A percentile compares a stretch with the other conserved stretches of the same genome.
These are phyloP conservation scores for Macrotyloma uniflorum DNA, from an alignment of 306 rosid genomes.

Conservation along the genomic window DNA sequence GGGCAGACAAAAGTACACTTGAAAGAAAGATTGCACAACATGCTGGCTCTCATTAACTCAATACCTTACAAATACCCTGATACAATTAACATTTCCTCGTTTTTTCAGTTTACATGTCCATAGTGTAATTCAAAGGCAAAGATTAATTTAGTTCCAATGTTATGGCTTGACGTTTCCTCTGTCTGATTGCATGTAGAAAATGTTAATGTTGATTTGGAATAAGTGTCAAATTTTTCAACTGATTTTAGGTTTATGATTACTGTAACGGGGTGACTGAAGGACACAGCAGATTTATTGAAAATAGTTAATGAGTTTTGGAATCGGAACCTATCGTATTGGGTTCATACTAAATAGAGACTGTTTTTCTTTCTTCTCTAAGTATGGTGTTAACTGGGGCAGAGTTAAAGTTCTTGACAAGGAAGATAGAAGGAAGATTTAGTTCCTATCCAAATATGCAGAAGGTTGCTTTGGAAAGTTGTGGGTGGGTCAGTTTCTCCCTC, in stretches of 20 bases:
- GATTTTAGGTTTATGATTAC: constrained; percentile 22
- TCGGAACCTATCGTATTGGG: too few species aligned
- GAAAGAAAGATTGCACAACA: constrained; percentile 71
- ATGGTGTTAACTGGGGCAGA: too few species aligned
- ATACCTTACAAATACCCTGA: constrained; percentile 18
- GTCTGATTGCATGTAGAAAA: background rate
- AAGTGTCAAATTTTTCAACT: background rate
- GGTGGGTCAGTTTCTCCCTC: background rate
- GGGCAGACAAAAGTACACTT: constrained; percentile 64
- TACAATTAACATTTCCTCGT: constrained; percentile 2
- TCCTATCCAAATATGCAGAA: too few species aligned
- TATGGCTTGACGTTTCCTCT: constrained; percentile 25
- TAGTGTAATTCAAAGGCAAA: background rate
- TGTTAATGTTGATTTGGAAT: constrained; percentile 11
- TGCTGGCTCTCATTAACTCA: constrained; percentile 49
- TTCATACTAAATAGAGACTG: too few species aligned
- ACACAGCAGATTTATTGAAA: background rate
- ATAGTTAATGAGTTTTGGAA: too few species aligned
- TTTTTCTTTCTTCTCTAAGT: too few species aligned
- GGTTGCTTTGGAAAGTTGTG: background rate
- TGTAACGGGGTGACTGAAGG: constrained; percentile 8
- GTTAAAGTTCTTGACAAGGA: too few species aligned
- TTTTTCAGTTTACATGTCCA: constrained; percentile 26
- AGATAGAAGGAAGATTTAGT: too few species aligned
- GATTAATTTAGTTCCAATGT: constrained; percentile 33